Conservation (phyloP, 352 stramenopile species). For the Phytophthora ramorum region DNA sequence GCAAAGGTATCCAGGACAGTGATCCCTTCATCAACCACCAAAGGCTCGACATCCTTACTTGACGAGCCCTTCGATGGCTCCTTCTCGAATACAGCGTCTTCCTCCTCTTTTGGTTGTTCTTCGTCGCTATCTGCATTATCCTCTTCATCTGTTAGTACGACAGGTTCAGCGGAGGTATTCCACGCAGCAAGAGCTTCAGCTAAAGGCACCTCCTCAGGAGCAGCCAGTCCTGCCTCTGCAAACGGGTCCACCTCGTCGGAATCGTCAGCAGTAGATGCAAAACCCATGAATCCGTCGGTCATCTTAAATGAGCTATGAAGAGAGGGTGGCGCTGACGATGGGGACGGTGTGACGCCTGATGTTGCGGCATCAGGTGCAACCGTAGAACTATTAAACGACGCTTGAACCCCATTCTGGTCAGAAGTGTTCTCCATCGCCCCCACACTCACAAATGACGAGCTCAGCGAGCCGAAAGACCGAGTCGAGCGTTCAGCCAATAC, state of each 20-base stretch:
- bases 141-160: conserved; percentile 1
- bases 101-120: not conserved
- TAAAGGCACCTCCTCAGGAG: conserved; percentile 31
- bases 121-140: not conserved
- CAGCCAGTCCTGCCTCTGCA: conserved; percentile 35
- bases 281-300: conserved; percentile 23
- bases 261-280: conserved; percentile 20
- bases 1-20: not conserved
- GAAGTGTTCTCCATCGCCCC: conserved; percentile 19
- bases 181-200: conserved; percentile 38
- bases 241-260: conserved; percentile 38
- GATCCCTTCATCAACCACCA: conserved; percentile 3
- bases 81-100: conserved; percentile 1
- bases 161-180: conserved; percentile 17
- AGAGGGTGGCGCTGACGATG: conserved; percentile 39
- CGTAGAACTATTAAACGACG: conserved; percentile 24
- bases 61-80: not conserved
- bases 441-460: conserved; percentile 34
- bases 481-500: conserved; percentile 30
- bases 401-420: not conserved
- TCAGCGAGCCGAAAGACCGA: conserved; percentile 35
- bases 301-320: conserved; percentile 42
- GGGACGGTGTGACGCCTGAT: conserved; percentile 1
- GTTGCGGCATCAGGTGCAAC: conserved; percentile 17
- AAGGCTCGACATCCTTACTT: not conserved